Conservation (phyloP, 192 early-diverging fungal species). For the Mortierella claussenii region DNA sequence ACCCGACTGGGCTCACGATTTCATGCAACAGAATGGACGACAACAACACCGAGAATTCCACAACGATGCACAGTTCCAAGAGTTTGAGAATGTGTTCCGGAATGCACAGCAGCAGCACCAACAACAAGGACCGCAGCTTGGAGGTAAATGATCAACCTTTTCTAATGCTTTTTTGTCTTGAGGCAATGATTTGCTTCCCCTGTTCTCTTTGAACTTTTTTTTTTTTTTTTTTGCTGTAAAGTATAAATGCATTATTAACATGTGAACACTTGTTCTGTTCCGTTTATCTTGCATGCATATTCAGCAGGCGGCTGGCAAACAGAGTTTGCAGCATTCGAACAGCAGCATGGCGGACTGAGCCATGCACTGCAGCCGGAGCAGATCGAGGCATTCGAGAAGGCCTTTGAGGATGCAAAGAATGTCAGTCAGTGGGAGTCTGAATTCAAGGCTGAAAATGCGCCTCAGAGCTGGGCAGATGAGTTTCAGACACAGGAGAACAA, state of each 20-base stretch:
- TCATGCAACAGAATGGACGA: conserved; percentile 54
- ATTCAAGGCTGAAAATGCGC: conserved; percentile 60
- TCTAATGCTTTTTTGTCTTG: background rate
- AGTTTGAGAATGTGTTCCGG: conserved; percentile 57
- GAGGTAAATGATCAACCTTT: conserved; percentile 8
- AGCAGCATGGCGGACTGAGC: conserved; percentile 55
- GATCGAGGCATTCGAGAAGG: conserved; percentile 75
- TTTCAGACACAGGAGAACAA: conserved; percentile 62
- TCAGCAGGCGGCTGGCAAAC: conserved; percentile 37
- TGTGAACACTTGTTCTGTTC: no score
- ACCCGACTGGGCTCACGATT: conserved; percentile 78
- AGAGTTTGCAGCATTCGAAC: conserved; percentile 75
- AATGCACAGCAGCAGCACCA: conserved; percentile 48
- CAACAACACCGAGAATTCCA: conserved; percentile 28
- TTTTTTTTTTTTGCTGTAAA: background rate
- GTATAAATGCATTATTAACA: background rate
- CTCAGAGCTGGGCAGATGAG: conserved; percentile 64
- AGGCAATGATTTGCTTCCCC: no score
- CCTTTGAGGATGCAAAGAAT: conserved; percentile 70
- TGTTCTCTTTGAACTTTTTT: no score
- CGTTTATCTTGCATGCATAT: conserved; percentile 40
- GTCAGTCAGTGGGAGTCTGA: conserved; percentile 70
- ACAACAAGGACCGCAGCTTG: conserved; percentile 57
- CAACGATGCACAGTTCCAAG: conserved; percentile 52
- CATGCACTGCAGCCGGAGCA: conserved; percentile 58